These are phyloP conservation scores for Pinus taeda DNA, from an alignment of 75 land plant genomes.

Conservation along the genomic window DNA sequence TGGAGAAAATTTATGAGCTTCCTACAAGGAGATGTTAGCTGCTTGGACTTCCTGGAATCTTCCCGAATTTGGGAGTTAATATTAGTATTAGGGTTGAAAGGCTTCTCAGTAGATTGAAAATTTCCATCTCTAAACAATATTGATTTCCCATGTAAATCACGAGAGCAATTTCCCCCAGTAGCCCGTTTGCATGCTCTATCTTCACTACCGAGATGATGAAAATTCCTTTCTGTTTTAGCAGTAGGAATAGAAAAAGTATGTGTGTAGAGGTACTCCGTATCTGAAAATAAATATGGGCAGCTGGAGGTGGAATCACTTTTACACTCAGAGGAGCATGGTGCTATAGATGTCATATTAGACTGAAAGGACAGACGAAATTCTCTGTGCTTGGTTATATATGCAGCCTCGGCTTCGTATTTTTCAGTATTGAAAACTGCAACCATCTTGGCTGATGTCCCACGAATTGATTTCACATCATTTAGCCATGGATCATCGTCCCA, in stretches of 20 bases:
- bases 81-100: not conserved
- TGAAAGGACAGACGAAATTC: too few species aligned
- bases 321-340: too few species aligned
- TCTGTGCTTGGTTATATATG: too few species aligned
- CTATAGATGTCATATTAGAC: too few species aligned
- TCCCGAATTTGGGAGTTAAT: conserved; percentile 15
- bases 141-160: not conserved
- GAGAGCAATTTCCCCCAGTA: not conserved
- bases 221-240: not conserved
- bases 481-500: too few species aligned
- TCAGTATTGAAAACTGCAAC: too few species aligned
- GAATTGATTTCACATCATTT: too few species aligned
- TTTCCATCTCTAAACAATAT: not conserved
- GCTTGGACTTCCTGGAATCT: conserved; percentile 29
- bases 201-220: too few species aligned
- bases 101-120: not conserved
- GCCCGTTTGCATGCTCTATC: not conserved
- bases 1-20: conserved; percentile 42
- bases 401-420: too few species aligned
- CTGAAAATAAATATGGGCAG: conserved; percentile 5
- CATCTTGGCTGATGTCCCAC: too few species aligned
- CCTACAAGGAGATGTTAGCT: conserved; percentile 49
- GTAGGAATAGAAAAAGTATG: not conserved
- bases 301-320: too few species aligned
- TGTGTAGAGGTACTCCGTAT: not conserved